phyloP scores from a whole-genome alignment of 2,329 filamentous ascomycete genomes.

The Aspergillus japonicus region DNA sequence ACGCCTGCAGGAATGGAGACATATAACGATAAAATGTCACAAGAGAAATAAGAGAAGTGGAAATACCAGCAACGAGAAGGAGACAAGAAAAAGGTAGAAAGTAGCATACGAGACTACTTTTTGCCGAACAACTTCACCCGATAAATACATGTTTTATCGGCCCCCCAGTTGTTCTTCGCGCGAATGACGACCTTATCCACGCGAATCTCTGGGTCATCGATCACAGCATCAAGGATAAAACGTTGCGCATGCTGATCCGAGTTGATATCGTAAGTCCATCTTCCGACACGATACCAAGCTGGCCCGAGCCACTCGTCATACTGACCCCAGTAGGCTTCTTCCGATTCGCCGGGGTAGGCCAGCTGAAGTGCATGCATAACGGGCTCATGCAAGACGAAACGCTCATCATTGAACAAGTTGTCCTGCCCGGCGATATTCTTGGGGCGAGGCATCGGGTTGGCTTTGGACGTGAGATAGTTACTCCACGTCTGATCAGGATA shows the following conservation, averaged over 20 bases:
- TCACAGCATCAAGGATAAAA: constrained; percentile 39
- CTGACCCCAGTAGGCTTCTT: constrained; percentile 31
- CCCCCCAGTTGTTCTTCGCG: constrained; percentile 46
- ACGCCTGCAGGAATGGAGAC: neutral
- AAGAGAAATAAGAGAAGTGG: too few relatives aligned
- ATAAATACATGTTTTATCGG: constrained; percentile 46
- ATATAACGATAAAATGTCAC: neutral
- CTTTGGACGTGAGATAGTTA: neutral
- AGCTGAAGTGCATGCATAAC: constrained; percentile 21
- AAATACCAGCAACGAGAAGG: neutral
- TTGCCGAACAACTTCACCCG: constrained; percentile 46
- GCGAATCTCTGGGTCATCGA: constrained; percentile 36
- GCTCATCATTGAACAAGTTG: constrained; percentile 9
- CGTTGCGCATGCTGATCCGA: constrained; percentile 37
- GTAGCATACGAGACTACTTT: constrained; percentile 15
- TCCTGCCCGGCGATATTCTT: constrained; percentile 10
- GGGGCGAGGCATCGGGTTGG: neutral
- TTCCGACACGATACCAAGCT: constrained; percentile 41
- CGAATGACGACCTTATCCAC: constrained; percentile 44
- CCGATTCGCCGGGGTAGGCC: constrained; percentile 25
- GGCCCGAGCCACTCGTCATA: constrained; percentile 36
- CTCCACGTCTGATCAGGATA: neutral
- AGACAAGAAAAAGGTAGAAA: neutral
- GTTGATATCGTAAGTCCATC: constrained; percentile 41
- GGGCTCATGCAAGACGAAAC: constrained; percentile 28